Conservation (phyloP, 2,329 filamentous ascomycete species). For the Coniella vitis region DNA sequence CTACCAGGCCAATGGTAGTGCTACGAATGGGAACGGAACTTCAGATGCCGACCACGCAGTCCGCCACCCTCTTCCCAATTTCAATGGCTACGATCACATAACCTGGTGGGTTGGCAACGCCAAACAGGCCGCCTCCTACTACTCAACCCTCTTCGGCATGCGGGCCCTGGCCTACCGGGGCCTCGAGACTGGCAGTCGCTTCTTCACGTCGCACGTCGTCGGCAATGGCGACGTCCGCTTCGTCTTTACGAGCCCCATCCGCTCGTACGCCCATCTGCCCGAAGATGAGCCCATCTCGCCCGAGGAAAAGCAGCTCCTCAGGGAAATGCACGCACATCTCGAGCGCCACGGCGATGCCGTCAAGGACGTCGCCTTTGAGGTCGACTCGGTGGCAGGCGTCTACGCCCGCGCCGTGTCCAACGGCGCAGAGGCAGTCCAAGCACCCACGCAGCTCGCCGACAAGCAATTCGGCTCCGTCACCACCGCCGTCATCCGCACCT, state of each 20-base stretch:
- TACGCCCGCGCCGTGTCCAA: constrained; percentile 65
- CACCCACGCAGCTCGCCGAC: constrained; percentile 49
- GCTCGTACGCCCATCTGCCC: constrained; percentile 49
- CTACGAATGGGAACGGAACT: constrained; percentile 28
- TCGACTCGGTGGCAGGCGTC: constrained; percentile 78
- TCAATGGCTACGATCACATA: constrained; percentile 85
- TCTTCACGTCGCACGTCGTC: constrained; percentile 77
- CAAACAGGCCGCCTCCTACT: constrained; percentile 88
- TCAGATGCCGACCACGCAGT: constrained; percentile 49
- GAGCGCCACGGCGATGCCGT: constrained; percentile 88
- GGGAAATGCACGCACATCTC: constrained; percentile 74
- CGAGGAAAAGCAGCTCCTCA: constrained; percentile 59
- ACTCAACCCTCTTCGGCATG: constrained; percentile 83
- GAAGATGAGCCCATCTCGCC: constrained; percentile 53
- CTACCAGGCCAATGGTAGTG: constrained; percentile 21
- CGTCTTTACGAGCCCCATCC: constrained; percentile 75
- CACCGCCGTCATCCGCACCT: constrained; percentile 78
- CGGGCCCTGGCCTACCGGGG: constrained; percentile 74
- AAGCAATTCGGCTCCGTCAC: constrained; percentile 59
- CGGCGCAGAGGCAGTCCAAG: constrained; percentile 55
- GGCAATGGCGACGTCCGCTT: constrained; percentile 71
- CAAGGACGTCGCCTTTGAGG: constrained; percentile 92
- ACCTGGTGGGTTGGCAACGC: constrained; percentile 97
- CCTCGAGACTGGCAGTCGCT: constrained; percentile 78
- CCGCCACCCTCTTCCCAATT: constrained; percentile 45